These are phyloP conservation scores for Gastrodia elata DNA, from an alignment of 106 monocot genomes.

Conservation along the genomic window DNA sequence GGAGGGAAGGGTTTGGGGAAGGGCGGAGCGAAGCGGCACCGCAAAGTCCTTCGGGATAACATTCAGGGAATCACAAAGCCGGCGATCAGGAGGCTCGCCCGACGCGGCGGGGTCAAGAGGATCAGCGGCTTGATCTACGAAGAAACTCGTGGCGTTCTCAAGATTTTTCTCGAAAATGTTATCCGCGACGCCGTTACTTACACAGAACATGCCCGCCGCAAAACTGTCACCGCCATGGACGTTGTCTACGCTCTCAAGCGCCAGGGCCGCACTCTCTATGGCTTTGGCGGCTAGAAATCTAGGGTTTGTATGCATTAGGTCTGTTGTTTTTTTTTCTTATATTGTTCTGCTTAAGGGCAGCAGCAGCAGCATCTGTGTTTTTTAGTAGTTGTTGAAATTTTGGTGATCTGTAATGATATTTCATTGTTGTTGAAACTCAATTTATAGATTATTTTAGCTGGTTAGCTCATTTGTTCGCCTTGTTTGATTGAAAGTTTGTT, in stretches of 20 bases:
- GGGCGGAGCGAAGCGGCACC: conserved; percentile 13
- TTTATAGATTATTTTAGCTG: too few relatives aligned
- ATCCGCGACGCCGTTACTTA: conserved; percentile 87
- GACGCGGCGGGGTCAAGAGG: conserved; percentile 9
- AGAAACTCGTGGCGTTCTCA: conserved; percentile 10
- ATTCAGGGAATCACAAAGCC: conserved; percentile 13
- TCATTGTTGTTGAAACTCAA: too few relatives aligned
- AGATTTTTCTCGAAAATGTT: conserved; percentile 58
- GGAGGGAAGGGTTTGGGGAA: conserved; percentile 3
- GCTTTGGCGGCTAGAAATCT: neutral
- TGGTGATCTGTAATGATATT: too few relatives aligned
- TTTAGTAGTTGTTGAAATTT: too few relatives aligned
- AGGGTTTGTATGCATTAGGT: too few relatives aligned
- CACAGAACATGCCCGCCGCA: conserved; percentile 60
- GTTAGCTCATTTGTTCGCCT: too few relatives aligned
- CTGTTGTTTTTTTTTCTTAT: too few relatives aligned
- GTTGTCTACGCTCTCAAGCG: conserved; percentile 39
- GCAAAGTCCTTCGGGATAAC: conserved; percentile 14
- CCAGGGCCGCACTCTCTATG: conserved; percentile 14
- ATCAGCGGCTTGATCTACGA: conserved; percentile 16
- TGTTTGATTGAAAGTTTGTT: too few relatives aligned
- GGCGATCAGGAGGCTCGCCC: conserved; percentile 10
- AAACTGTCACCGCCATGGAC: conserved; percentile 36
- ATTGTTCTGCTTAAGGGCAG: too few relatives aligned
- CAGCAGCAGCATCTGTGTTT: too few relatives aligned